Evolutionary conservation across 331 rosid species (phyloP).

Genomic region (Acacia pycnantha): DNA sequence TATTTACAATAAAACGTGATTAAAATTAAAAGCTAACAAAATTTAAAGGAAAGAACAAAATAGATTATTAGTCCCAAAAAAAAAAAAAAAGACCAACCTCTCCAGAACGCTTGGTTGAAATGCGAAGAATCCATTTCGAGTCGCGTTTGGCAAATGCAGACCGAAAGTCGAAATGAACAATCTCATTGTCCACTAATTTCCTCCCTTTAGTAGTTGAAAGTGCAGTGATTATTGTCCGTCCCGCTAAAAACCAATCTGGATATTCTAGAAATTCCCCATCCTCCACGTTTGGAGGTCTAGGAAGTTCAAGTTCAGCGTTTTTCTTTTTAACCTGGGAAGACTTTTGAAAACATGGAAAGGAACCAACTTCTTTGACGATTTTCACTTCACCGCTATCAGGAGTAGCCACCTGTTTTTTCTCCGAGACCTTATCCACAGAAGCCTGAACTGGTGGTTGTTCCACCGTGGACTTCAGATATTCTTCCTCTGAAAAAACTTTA

Average conservation of each 20-base stretch:
- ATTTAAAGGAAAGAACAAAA: not conserved
- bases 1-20: not conserved
- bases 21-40: not conserved
- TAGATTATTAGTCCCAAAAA: not conserved
- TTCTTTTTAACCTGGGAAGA: not conserved
- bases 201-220: slow-evolving; percentile 68
- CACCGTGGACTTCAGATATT: slow-evolving; percentile 9
- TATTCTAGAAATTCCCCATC: slow-evolving; percentile 70
- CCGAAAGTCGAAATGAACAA: slow-evolving; percentile 59
- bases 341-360: not conserved
- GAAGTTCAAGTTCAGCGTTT: slow-evolving; percentile 29
- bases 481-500: slow-evolving; percentile 29
- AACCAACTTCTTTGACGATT: not conserved
- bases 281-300: slow-evolving; percentile 41
- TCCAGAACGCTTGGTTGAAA: slow-evolving; percentile 79
- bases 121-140: slow-evolving; percentile 65
- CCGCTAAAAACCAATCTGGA: slow-evolving; percentile 67
- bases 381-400: not conserved
- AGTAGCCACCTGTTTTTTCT: not conserved
- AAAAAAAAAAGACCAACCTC: slow-evolving; percentile 40
- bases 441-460: slow-evolving; percentile 5
- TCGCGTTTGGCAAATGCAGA: slow-evolving; percentile 25
- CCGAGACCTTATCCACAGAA: not conserved
- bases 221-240: slow-evolving; percentile 58
- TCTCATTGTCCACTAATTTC: slow-evolving; percentile 73